Evolutionary conservation across 768 basidiomycete genomes (phyloP).

Genomic region (Punctularia strigosozonata): DNA sequence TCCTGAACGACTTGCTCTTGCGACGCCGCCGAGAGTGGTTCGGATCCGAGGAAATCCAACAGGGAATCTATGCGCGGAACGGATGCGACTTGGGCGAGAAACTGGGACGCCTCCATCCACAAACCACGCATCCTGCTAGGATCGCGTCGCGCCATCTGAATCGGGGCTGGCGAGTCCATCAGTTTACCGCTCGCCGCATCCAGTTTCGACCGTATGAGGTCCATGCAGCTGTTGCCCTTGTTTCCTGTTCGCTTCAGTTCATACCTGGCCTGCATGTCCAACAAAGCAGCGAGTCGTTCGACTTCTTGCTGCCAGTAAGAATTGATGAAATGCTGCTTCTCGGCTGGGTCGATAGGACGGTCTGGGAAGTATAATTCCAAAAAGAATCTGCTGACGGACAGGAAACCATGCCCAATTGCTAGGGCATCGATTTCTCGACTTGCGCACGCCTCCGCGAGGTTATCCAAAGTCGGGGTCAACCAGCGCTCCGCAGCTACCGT

Average conservation of each 20-base stretch:
- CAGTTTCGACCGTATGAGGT: conserved; percentile 29
- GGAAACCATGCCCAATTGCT: conserved; percentile 49
- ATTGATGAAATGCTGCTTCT: conserved; percentile 36
- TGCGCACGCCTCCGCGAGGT: background rate
- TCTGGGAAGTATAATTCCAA: conserved; percentile 72
- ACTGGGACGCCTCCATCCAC: conserved; percentile 71
- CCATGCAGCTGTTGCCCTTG: conserved; percentile 32
- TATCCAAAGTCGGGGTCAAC: background rate
- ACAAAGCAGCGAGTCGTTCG: conserved; percentile 31
- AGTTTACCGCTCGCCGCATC: conserved; percentile 19
- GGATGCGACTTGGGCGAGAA: conserved; percentile 46
- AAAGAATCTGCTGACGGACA: conserved; percentile 36
- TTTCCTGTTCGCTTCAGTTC: conserved; percentile 52
- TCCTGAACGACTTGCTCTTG: conserved; percentile 70
- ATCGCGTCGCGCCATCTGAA: conserved; percentile 22
- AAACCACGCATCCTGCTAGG: conserved; percentile 44
- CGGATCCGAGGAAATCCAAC: conserved; percentile 20
- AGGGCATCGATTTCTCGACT: conserved; percentile 9
- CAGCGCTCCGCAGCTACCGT: background rate
- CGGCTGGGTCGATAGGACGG: conserved; percentile 78
- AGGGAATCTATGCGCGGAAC: conserved; percentile 40
- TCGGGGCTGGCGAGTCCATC: conserved; percentile 15
- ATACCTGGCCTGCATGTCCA: conserved; percentile 39
- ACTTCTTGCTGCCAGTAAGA: conserved; percentile 33
- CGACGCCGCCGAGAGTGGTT: conserved; percentile 25